Evolutionary conservation across 371 early-diverging fungal genomes (phyloP).

Genomic region (Dinochytrium kinnereticum): DNA sequence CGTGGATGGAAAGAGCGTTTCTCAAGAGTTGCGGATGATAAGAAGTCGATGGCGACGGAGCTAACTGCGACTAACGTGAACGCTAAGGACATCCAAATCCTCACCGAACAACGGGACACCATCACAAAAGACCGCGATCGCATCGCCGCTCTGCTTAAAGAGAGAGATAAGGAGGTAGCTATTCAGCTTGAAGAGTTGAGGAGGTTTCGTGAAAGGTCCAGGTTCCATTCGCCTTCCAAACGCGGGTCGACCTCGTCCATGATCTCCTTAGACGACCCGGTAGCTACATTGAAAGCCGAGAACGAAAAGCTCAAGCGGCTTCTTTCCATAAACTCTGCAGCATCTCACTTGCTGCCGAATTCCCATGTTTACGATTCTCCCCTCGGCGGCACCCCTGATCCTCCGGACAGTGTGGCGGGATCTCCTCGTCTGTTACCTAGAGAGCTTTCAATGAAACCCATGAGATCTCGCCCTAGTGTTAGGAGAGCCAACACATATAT

Average conservation of each 20-base stretch:
- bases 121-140: conserved; percentile 17
- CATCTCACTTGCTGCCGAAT: not conserved
- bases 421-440: not conserved
- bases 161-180: conserved; percentile 13
- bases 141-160: not conserved
- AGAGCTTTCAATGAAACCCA: not conserved
- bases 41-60: conserved; percentile 28
- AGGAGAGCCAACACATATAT: conserved; percentile 28
- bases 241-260: not conserved
- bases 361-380: not conserved
- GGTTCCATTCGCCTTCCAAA: not conserved
- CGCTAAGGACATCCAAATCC: conserved; percentile 11
- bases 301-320: conserved; percentile 22
- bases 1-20: conserved; percentile 74
- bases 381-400: not conserved
- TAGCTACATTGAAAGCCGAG: conserved; percentile 25
- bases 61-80: conserved; percentile 2
- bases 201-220: not conserved
- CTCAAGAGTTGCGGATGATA: conserved; percentile 48
- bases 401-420: not conserved
- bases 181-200: not conserved
- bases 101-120: conserved; percentile 7
- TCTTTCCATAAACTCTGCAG: not conserved
- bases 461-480: not conserved
- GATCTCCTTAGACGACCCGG: conserved; percentile 5